phyloP scores from a whole-genome alignment of 169 alveolate genomes.

The Condylostoma magnum region DNA sequence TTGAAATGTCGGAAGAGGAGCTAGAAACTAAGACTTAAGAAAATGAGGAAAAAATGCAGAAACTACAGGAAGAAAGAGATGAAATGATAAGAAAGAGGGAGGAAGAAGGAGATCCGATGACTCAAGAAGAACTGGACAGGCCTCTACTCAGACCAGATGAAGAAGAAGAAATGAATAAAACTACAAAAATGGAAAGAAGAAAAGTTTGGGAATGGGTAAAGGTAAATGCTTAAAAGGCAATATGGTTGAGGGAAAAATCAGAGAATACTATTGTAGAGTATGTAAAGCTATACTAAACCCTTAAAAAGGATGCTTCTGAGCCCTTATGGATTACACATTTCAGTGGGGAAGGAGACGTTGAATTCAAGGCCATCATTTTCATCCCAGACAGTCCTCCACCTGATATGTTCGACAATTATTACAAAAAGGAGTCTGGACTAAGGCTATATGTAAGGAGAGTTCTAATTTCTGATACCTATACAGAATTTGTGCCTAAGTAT shows the following conservation, averaged over 20 bases:
- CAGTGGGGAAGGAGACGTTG: constrained; percentile 85
- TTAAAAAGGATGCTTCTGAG: constrained; percentile 75
- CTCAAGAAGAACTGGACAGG: constrained; percentile 32
- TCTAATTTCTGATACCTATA: constrained; percentile 95
- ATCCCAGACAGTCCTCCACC: constrained; percentile 64
- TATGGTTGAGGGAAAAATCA: constrained; percentile 52
- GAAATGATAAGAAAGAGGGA: constrained; percentile 55
- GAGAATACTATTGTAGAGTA: constrained; percentile 26
- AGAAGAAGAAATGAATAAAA: constrained; percentile 51
- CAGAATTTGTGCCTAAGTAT: constrained; percentile 93
- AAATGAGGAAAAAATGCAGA: constrained; percentile 64
- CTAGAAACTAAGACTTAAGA: constrained; percentile 55
- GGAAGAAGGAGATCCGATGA: constrained; percentile 46
- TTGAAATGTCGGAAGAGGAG: constrained; percentile 56
- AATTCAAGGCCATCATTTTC: constrained; percentile 72
- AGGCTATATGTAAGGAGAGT: constrained; percentile 97
- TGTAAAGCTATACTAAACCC: constrained; percentile 64
- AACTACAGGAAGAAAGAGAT: constrained; percentile 44
- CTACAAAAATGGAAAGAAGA: constrained; percentile 73
- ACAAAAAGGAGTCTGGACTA: constrained; percentile 95
- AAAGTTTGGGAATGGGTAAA: constrained; percentile 77
- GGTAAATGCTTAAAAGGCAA: constrained; percentile 77
- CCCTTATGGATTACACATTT: constrained; percentile 81
- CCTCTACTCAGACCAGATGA: constrained; percentile 35
- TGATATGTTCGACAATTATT: constrained; percentile 57